Conservation (phyloP, 805 yeast species). For the Suhomyces sp. region DNA sequence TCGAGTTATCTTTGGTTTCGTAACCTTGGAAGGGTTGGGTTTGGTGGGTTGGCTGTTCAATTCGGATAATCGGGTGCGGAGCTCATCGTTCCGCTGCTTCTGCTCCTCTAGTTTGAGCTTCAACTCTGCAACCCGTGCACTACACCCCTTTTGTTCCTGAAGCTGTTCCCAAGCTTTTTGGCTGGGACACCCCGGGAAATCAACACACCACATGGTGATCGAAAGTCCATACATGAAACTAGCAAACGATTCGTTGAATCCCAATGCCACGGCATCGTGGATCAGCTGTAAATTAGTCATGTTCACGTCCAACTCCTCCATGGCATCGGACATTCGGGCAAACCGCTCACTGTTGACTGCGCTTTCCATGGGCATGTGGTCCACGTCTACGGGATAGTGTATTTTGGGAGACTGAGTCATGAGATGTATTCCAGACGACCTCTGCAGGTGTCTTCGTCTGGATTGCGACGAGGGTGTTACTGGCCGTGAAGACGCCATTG, state of each 20-base stretch:
- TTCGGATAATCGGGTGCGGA: constrained; percentile 19
- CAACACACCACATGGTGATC: constrained; percentile 87
- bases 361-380: constrained; percentile 42
- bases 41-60: background rate
- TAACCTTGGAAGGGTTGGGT: background rate
- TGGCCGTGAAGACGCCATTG: constrained; percentile 19
- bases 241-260: constrained; percentile 75
- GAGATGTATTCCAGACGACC: constrained; percentile 21
- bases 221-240: constrained; percentile 75
- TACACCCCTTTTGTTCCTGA: constrained; percentile 18
- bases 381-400: constrained; percentile 43
- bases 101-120: constrained; percentile 17
- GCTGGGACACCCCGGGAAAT: constrained; percentile 50
- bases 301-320: constrained; percentile 56
- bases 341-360: constrained; percentile 38
- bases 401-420: constrained; percentile 40
- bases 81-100: constrained; percentile 20
- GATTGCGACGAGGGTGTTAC: constrained; percentile 18
- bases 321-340: constrained; percentile 45
- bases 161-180: constrained; percentile 30
- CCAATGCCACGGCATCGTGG: constrained; percentile 56
- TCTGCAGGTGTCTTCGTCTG: constrained; percentile 20
- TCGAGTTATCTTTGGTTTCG: background rate
- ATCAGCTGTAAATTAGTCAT: constrained; percentile 54
- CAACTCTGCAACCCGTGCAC: constrained; percentile 21